Base-by-base conservation (phyloP, 179 eudicot species). In the Dionaea muscipula region DNA sequence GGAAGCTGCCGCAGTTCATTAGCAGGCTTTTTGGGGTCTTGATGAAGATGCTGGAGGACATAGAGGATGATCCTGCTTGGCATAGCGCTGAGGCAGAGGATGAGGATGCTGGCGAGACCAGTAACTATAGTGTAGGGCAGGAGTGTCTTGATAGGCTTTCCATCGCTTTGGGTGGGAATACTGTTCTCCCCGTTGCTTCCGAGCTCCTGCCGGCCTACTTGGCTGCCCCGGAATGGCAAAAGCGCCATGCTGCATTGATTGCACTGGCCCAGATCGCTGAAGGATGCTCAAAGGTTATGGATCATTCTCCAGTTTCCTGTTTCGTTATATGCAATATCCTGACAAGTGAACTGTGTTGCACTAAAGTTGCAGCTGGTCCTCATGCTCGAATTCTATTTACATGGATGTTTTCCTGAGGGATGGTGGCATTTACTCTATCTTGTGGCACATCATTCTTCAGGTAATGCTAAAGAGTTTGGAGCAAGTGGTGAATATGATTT, bases 201-300 rank as follows among this genome's bases (percentile, higher is more conserved):
- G 91, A 86, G 67, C 78, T 73, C 57, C 63, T 86, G 66, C 85
- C 94, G 0, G 84, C 71, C 15, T 90, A 75, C 49, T 62, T 90
- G 75, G 83, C 94, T 56, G 95, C 95, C 45, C 95, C 94, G 0
- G 87, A 86, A 69, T 90, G 97, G 97, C 94, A 84, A 71, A 90
- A 80, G 59, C 97, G 74, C 61, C 95, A 86, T 60, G 97, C 97
- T 24, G 95, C 95, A 0, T 78, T 90, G 19, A 90, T 90, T 56
- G 85, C 94, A 15, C 83, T 90, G 26, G 97, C 97, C 17, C 97
- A 90, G 65, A 90, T 90, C 45, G 97, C 97, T 1, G 97, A 86
- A 69, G 97, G 97, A 53, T 90, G 97, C 71, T 68, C 94, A 12
- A 90, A 86, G 95, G 98, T 91, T 28, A 4, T 35, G 10, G 18